Evolutionary conservation across 345 rosid species (phyloP).

Genomic region (Euphorbia lathyris): DNA sequence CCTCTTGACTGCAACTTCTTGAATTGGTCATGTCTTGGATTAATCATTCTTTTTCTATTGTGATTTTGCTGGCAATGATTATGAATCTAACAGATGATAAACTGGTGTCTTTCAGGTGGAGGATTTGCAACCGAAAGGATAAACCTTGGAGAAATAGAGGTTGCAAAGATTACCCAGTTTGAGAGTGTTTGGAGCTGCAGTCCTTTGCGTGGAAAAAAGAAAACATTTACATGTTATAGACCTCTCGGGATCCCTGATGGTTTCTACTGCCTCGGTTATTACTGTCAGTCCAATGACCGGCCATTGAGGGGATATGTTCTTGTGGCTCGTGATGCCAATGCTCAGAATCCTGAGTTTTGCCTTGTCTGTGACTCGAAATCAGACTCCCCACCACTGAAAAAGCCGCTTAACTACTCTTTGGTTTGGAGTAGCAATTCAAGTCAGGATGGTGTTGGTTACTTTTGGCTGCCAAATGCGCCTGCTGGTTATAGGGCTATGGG

Average conservation of each 20-base stretch:
- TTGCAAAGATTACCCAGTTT: slow-evolving; percentile 52
- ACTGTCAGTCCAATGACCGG: slow-evolving; percentile 62
- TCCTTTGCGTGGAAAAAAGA: slow-evolving; percentile 38
- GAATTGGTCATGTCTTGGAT: background rate
- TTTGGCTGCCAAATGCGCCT: slow-evolving; percentile 85
- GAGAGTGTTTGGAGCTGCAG: slow-evolving; percentile 61
- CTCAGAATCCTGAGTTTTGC: slow-evolving; percentile 15
- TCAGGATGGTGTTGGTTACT: slow-evolving; percentile 45
- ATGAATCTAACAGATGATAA: slow-evolving; percentile 11
- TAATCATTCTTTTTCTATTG: background rate
- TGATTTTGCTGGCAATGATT: background rate
- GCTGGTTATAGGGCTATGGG: slow-evolving; percentile 84
- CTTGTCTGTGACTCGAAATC: slow-evolving; percentile 11
- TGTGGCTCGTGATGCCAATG: slow-evolving; percentile 42
- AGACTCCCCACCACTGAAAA: slow-evolving; percentile 44
- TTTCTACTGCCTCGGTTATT: slow-evolving; percentile 69
- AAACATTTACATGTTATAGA: slow-evolving; percentile 58
- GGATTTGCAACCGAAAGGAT: slow-evolving; percentile 69
- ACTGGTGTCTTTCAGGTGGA: slow-evolving; percentile 43
- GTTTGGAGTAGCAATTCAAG: slow-evolving; percentile 49
- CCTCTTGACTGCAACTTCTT: too few species aligned
- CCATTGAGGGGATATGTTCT: slow-evolving; percentile 72
- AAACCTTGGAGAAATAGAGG: slow-evolving; percentile 66
- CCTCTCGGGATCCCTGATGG: slow-evolving; percentile 66
- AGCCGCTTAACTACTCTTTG: slow-evolving; percentile 56